Base-by-base conservation (phyloP, 441 rosid species). In the Aquilaria agallochum region DNA sequence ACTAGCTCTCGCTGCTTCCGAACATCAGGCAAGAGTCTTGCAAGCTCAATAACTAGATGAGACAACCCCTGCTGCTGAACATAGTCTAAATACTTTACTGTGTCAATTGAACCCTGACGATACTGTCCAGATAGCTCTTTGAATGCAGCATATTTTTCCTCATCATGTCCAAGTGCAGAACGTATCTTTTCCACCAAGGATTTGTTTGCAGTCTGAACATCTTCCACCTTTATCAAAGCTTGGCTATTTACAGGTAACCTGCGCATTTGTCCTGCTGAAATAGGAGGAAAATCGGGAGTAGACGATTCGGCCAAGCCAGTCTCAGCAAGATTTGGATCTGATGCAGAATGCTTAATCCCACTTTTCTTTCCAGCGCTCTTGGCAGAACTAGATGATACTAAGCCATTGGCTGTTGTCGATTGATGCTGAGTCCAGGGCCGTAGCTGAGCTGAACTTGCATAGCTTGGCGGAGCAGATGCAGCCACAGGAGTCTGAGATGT, bases 1-100 rank as follows among this genome's bases (percentile, higher is more conserved):
- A 95, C 63, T 45, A 95, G 88, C 69, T 92, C 96, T 79, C 81
- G 82, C 82, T 95, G 98, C 77, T 89, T 95, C 68, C 62, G 81
- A 27, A 80, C 55, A 73, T 95, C 95, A 63, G 99, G 99, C 31
- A 86, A 88, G 47, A 92, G 88, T 65, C 85, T 80, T 73, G 97
- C 99, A 77, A 95, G 76, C 66, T 95, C 98, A 50, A 74, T 74
- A 68, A 88, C 82, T 61, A 89, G 81, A 80, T 85, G 95, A 12
- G 90, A 78, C 72, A 95, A 67, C 8, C 89, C 92, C 69, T 76
- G 88, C 45, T 81, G 83, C 64, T 59, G 59, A 46, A 86, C 99
- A 68, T 72, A 80, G 67, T 79, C 83, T 52, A 95, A 80, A 74
- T 95, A 95, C 44, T 53, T 72, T 55, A 14, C 75, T 3, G 96